Base-by-base conservation (phyloP, 495 filamentous ascomycete genomes). In the Penicillium cosmopolitanum region DNA sequence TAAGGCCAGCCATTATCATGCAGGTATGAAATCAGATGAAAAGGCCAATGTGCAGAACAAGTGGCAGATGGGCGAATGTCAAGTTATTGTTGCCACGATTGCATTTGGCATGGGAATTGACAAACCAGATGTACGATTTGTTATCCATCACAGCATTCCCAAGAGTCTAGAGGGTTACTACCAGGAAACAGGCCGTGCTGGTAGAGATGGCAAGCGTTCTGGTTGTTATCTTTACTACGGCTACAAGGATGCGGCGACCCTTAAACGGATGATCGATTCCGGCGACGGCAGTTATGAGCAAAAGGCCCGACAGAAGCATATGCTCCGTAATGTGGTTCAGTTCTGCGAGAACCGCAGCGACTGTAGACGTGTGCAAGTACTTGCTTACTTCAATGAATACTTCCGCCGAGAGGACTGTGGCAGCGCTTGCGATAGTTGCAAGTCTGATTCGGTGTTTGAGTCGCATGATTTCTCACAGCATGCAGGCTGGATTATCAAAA, bases 51-150 rank as follows among this genome's bases (percentile, higher is more conserved):
- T 93, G 6, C 96, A 97, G 68, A 82, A 81, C 55, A 65, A 85
- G 4, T 99, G 95, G 95, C 96, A 98, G 68, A 68, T 72, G 21
- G 90, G 92, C 3, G 75, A 77, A 58, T 82, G 85, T 60, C 87
- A 96, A 58, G 91, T 99, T 35, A 94, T 99, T 23, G 95, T 99
- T 28, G 96, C 95, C n/a, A 99, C 95, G 0, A 97, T 98, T 71
- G 95, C 95, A 28, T 98, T 98, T 69, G 95, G 95, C 10, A 98
- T 98, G 95, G 95, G 95, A 15, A 98, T 98, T 55, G 95, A 98
- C 75, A 98, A 98, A 72, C 82, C 92, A 0, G 88, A 98, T 71
- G 94, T 98, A 38, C 89, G 95, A 12, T 97, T 93, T 63, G 93
- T 98, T 42, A 92, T 98, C 33, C 95, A 98, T 71, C 87, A 96